A percentile compares a stretch with the other conserved stretches of the same genome.
Evolutionary conservation across 495 filamentous ascomycete species (phyloP).

Genomic region (Opeltia flavorubescens): DNA sequence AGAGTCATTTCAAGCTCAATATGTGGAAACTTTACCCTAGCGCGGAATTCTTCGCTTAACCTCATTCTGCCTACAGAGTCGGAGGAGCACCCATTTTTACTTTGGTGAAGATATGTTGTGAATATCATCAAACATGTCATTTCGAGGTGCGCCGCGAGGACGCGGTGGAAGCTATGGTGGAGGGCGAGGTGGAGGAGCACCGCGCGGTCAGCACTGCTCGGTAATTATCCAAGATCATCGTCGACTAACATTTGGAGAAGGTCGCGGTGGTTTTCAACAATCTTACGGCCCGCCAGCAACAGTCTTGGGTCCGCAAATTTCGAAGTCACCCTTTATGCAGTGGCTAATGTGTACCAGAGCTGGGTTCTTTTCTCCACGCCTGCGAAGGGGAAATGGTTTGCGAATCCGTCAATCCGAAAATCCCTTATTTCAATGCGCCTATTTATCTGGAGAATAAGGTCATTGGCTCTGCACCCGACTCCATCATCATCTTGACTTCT

Average conservation of each 20-base stretch:
- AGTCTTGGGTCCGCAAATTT: constrained; percentile 39
- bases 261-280: constrained; percentile 48
- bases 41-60: no score
- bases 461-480: constrained; percentile 7
- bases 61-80: no score
- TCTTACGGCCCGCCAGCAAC: constrained; percentile 53
- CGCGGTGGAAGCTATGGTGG: constrained; percentile 30
- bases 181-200: constrained; percentile 35
- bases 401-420: constrained; percentile 83
- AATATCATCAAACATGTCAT: constrained; percentile 29
- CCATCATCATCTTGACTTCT: background rate
- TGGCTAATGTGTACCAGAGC: constrained; percentile 41
- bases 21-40: no score
- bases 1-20: no score
- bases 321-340: background rate
- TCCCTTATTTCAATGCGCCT: constrained; percentile 97
- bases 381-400: constrained; percentile 96
- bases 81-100: no score
- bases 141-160: constrained; percentile 30
- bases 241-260: no score
- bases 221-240: no score
- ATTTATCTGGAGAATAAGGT: constrained; percentile 99
- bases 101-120: background rate
- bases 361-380: constrained; percentile 85
- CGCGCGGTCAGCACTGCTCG: constrained; percentile 13